Evolutionary conservation across 148 eudicot genomes (phyloP).

Genomic region (Dysphania ambrosioides): DNA sequence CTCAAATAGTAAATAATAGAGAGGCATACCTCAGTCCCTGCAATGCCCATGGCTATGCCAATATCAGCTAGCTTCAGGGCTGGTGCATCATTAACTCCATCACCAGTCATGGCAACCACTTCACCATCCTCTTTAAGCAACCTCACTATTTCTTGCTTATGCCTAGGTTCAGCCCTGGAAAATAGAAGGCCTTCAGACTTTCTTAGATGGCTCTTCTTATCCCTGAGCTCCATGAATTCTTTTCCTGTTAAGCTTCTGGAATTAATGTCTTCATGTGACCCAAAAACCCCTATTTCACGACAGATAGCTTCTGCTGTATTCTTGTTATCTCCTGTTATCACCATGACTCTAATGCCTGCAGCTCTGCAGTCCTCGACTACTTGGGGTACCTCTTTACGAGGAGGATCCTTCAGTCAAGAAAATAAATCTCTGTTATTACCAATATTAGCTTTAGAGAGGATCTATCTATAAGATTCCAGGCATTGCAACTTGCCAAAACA

Average conservation of each 20-base stretch:
- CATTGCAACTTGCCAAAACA: not conserved
- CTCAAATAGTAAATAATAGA: not conserved
- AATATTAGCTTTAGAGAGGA: not conserved
- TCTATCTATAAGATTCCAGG: not conserved
- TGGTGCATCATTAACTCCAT: conserved; percentile 80
- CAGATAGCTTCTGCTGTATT: conserved; percentile 65
- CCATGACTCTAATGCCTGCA: conserved; percentile 64
- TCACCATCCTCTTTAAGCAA: conserved; percentile 71
- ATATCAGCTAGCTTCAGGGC: conserved; percentile 73
- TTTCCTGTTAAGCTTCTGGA: conserved; percentile 52
- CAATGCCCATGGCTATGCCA: conserved; percentile 80
- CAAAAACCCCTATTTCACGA: conserved; percentile 57
- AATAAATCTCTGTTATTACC: not conserved
- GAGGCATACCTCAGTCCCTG: conserved; percentile 65
- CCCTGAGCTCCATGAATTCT: conserved; percentile 50
- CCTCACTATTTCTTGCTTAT: conserved; percentile 72
- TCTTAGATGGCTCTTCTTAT: conserved; percentile 43
- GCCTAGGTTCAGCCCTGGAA: conserved; percentile 80
- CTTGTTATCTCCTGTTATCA: conserved; percentile 62
- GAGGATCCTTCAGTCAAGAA: conserved; percentile 44
- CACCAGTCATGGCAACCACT: conserved; percentile 84
- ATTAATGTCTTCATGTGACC: conserved; percentile 42
- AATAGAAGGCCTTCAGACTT: conserved; percentile 55
- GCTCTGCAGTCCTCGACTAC: conserved; percentile 61
- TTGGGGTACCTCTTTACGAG: conserved; percentile 57